These are phyloP conservation scores for Zea mays DNA, from an alignment of 176 grass and related monocot species.

Conservation along the genomic window Zm-B73-REFERENCE-NAM-5.0 NC_050104.1:126377501-126378000, in stretches of 20 bases:
- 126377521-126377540: too few relatives aligned
- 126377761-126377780: not conserved
- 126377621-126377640: not conserved
- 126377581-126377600: not conserved
- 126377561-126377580: not conserved
- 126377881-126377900: not conserved
- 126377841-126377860: not conserved
- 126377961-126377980: not conserved
- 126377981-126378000: not conserved
- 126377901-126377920: not conserved
- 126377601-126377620: not conserved
- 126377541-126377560: not conserved
- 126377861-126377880: not conserved
- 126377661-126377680: not conserved
- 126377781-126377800: not conserved
- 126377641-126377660: not conserved
- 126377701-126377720: too few relatives aligned
- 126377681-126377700: too few relatives aligned
- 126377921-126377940: conserved; percentile 37
- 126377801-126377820: not conserved
- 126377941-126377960: not conserved
- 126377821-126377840: not conserved
- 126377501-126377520: too few relatives aligned
- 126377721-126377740: too few relatives aligned
- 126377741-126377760: too few relatives aligned